phyloP scores from a whole-genome alignment of 306 rosid genomes.

The Quercus alba region DNA sequence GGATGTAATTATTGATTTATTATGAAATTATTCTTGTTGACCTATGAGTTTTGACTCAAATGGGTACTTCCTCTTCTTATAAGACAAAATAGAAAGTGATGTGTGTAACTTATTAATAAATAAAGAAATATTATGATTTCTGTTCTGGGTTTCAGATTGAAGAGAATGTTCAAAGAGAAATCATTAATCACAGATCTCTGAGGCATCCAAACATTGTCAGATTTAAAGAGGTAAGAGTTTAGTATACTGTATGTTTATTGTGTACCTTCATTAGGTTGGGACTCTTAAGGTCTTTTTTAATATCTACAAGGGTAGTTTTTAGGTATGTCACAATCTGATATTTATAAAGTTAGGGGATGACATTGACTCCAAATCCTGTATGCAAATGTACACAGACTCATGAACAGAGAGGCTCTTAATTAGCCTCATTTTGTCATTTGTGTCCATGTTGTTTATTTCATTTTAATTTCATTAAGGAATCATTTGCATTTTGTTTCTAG shows the following conservation, averaged over 20 bases:
- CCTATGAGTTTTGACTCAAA: no score
- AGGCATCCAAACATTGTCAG: slow-evolving; percentile 83
- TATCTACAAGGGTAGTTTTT: not conserved
- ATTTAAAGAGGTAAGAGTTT: slow-evolving; percentile 75
- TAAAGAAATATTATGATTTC: not conserved
- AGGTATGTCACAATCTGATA: not conserved
- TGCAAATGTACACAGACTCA: not conserved
- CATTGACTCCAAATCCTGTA: not conserved
- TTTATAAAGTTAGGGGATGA: not conserved
- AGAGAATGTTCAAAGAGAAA: slow-evolving; percentile 85
- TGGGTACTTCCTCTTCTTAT: no score
- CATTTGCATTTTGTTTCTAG: not conserved
- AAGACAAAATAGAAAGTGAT: no score
- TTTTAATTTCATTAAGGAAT: not conserved
- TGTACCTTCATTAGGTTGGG: not conserved
- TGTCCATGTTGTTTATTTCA: not conserved
- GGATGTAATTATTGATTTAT: not conserved
- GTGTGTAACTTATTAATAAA: no score
- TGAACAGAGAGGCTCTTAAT: no score
- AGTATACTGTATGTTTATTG: slow-evolving; percentile 2
- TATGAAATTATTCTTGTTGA: not conserved
- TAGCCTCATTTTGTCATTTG: not conserved
- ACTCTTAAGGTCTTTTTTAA: not conserved
- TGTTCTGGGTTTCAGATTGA: slow-evolving; percentile 63
- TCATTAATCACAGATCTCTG: slow-evolving; percentile 75